Evolutionary conservation across 768 basidiomycete species (phyloP).

Genomic region (Russula emetica): DNA sequence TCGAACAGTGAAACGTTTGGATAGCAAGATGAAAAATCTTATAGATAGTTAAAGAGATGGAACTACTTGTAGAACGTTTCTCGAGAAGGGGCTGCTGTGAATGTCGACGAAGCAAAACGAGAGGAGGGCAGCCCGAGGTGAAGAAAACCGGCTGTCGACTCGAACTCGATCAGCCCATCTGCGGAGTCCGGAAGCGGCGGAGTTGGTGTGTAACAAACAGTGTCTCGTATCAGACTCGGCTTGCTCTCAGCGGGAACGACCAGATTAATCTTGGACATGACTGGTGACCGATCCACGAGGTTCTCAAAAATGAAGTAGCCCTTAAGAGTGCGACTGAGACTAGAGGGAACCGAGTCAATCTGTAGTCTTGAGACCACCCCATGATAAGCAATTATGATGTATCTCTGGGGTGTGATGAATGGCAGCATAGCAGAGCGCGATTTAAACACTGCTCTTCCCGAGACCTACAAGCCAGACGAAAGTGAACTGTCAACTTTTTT

Average conservation of each 20-base stretch:
- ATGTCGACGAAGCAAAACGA: conserved; percentile 30
- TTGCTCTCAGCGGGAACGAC: conserved; percentile 16
- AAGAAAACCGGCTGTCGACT: conserved; percentile 30
- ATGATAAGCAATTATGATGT: background rate
- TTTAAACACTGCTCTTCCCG: background rate
- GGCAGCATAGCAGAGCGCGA: background rate
- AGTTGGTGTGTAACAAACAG: conserved; percentile 15
- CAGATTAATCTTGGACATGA: conserved; percentile 10
- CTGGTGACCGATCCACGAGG: conserved; percentile 19
- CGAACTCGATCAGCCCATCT: conserved; percentile 21
- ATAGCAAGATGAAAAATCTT: conserved; percentile 35
- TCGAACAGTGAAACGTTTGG: conserved; percentile 34
- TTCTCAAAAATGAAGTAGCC: conserved; percentile 13
- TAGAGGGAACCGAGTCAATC: conserved; percentile 9
- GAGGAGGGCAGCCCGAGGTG: conserved; percentile 30
- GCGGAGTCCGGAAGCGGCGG: conserved; percentile 30
- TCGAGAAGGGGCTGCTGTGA: conserved; percentile 1
- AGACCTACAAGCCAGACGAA: background rate
- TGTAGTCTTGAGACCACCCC: background rate
- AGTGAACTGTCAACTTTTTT: background rate
- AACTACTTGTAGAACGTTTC: conserved; percentile 4
- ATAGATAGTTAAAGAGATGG: conserved; percentile 29
- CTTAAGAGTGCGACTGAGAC: conserved; percentile 14
- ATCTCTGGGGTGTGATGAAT: background rate
- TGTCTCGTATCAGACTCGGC: conserved; percentile 15